Conservation (phyloP, 2,329 filamentous ascomycete species). For the Cordyceps militaris region DNA sequence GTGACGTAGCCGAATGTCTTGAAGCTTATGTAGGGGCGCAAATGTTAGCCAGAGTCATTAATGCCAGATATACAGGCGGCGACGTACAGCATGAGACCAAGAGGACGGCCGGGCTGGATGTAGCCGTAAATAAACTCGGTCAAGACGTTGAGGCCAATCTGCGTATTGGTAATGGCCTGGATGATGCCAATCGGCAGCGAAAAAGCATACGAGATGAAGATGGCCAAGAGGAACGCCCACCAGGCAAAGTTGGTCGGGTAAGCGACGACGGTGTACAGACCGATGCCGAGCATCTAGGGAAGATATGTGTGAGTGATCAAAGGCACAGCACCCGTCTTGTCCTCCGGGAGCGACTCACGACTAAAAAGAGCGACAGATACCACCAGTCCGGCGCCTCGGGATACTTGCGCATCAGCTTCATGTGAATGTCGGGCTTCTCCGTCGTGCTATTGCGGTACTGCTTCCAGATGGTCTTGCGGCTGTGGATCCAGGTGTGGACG, state of each 20-base stretch:
- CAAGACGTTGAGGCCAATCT: slow-evolving; percentile 67
- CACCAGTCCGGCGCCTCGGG: slow-evolving; percentile 57
- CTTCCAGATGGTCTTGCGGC: slow-evolving; percentile 58
- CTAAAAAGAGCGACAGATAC: slow-evolving; percentile 51
- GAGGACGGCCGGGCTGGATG: slow-evolving; percentile 63
- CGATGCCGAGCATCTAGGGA: slow-evolving; percentile 44
- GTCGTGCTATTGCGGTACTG: slow-evolving; percentile 52
- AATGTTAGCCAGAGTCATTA: neutral
- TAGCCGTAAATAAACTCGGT: slow-evolving; percentile 71
- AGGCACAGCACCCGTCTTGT: neutral
- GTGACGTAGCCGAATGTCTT: slow-evolving; percentile 58
- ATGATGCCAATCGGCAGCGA: slow-evolving; percentile 63
- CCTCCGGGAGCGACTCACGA: slow-evolving; percentile 34
- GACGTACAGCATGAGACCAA: slow-evolving; percentile 64
- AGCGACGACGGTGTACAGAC: slow-evolving; percentile 47
- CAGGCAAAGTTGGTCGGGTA: slow-evolving; percentile 63
- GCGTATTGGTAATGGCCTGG: slow-evolving; percentile 61
- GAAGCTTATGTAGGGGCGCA: slow-evolving; percentile 35
- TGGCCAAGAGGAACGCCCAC: slow-evolving; percentile 65
- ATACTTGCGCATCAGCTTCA: slow-evolving; percentile 57
- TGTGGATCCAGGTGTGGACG: slow-evolving; percentile 60
- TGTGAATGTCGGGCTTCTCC: slow-evolving; percentile 57
- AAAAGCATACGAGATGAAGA: slow-evolving; percentile 57
- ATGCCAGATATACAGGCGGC: neutral
- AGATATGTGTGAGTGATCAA: slow-evolving; percentile 11